Percentiles rank a stretch among this genome's conserved stretches.
These are phyloP conservation scores for Exidia glandulosa DNA, from an alignment of 768 basidiomycete genomes.

Conservation along the genomic window DNA sequence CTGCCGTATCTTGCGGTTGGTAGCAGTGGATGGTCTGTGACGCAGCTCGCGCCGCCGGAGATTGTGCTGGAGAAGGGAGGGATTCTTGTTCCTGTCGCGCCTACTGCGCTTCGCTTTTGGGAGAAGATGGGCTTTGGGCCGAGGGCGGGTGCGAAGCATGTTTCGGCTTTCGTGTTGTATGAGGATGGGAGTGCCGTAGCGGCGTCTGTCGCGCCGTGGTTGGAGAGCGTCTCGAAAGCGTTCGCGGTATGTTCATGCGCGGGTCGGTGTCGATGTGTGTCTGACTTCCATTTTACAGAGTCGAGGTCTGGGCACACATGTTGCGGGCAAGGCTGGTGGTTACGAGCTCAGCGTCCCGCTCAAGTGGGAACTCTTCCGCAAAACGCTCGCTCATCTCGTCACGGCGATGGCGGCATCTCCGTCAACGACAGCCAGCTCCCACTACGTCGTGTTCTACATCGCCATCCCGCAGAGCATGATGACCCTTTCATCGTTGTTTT, in stretches of 20 bases:
- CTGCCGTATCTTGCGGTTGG: constrained; percentile 7
- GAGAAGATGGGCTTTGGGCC: constrained; percentile 72
- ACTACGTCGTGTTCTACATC: constrained; percentile 55
- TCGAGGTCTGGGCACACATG: constrained; percentile 49
- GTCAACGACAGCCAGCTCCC: constrained; percentile 16
- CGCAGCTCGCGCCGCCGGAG: constrained; percentile 38
- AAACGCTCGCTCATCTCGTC: constrained; percentile 37
- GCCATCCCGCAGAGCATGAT: constrained; percentile 50
- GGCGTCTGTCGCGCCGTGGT: constrained; percentile 46
- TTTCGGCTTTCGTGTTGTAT: constrained; percentile 55
- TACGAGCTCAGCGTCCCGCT: constrained; percentile 49
- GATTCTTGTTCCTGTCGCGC: constrained; percentile 54
- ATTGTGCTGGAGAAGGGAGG: constrained; percentile 59
- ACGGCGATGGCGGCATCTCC: neutral
- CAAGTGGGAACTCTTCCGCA: constrained; percentile 61
- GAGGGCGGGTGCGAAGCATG: constrained; percentile 57
- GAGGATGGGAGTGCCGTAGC: constrained; percentile 47
- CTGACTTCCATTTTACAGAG: constrained; percentile 28
- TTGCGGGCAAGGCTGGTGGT: constrained; percentile 38
- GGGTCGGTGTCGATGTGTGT: neutral
- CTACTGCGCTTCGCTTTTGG: constrained; percentile 73
- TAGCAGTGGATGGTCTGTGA: constrained; percentile 1
- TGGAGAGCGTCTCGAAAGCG: constrained; percentile 36
- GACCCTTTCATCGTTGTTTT: constrained; percentile 49
- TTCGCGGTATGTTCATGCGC: constrained; percentile 63